Percentiles rank a stretch among this genome's conserved stretches.
These are phyloP conservation scores for Backusella australiensis DNA, from an alignment of 192 early-diverging fungal genomes.

Conservation along the genomic window DNA sequence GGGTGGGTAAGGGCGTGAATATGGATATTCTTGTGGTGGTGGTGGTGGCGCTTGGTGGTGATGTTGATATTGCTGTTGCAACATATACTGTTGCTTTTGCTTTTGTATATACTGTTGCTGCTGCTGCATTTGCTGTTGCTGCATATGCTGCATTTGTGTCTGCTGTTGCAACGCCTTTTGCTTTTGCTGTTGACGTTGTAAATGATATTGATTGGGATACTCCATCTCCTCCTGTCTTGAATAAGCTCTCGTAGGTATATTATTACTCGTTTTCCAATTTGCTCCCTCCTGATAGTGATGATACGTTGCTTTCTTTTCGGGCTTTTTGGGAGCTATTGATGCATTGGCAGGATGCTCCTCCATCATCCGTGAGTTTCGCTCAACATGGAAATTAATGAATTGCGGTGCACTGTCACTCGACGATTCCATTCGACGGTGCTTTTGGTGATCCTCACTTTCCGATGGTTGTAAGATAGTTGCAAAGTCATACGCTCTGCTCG, in stretches of 20 bases:
- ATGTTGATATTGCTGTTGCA: neutral
- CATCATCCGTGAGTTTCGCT: neutral
- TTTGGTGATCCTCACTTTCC: neutral
- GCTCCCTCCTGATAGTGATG: neutral
- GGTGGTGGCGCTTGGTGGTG: neutral
- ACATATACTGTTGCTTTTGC: neutral
- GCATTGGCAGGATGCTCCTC: neutral
- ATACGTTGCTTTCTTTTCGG: neutral
- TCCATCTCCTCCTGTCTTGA: neutral
- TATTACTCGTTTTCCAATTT: neutral
- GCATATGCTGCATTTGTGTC: neutral
- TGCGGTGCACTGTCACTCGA: neutral
- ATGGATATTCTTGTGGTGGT: neutral
- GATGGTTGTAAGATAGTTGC: conserved; percentile 20
- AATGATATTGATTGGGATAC: neutral
- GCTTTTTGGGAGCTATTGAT: neutral
- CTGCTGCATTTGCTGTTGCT: neutral
- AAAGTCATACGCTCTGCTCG: conserved; percentile 13
- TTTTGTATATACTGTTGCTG: neutral
- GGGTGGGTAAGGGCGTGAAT: neutral
- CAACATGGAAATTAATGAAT: conserved; percentile 7
- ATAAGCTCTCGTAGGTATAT: neutral
- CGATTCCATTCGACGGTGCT: neutral
- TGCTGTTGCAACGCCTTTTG: neutral
- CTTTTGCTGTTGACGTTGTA: neutral